Evolutionary conservation across 345 rosid genomes (phyloP), one percentile per base, ranked within the genome.

Genomic region (Adansonia digitata): DNA sequence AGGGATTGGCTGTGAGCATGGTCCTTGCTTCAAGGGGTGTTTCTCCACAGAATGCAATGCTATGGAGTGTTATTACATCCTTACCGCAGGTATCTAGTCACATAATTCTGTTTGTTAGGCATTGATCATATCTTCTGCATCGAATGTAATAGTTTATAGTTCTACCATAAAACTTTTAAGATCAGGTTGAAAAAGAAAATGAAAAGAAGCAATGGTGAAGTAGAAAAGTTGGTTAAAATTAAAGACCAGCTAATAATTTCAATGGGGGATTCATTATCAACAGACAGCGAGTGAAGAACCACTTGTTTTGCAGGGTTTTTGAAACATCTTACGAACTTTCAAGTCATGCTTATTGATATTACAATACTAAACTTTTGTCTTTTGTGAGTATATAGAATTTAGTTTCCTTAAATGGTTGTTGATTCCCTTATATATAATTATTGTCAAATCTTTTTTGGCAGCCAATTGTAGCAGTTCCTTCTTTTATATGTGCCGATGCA

Each of bases 1-100:
- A 96, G 85, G 99, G 99, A 55, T 85, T 93, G 74, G 99, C 99
- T 77, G 97, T 96, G 78, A 96, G 99, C 83, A 96, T 90, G 97
- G 94, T 96, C 62, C 95, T 96, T 78, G 90, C 98, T 46, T 96
- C 99, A 74, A 88, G 95, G 75, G 99, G 99, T 74, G 97, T 96
- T 77, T 93, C 99, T 79, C 97, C 98, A 2, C 97, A 93, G 69
- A 96, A 96, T 84, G 99, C 98, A 52, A 96, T 96, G 99, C 79
- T 96, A 65, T 96, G 99, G 98, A 96, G 99, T 83, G 83, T 96
- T 71, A 91, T 93, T 77, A 96, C 99, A 68, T 96, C 99, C 76
- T 86, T 96, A 76, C 98, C 98, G 51, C 99, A 96, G 98, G 98
- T 96, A 76, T 67, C 29, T 69, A 63, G 59, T 62, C 18, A 48